phyloP scores from a whole-genome alignment of 2,329 filamentous ascomycete species.

The Exophiala xenobiotica region DNA sequence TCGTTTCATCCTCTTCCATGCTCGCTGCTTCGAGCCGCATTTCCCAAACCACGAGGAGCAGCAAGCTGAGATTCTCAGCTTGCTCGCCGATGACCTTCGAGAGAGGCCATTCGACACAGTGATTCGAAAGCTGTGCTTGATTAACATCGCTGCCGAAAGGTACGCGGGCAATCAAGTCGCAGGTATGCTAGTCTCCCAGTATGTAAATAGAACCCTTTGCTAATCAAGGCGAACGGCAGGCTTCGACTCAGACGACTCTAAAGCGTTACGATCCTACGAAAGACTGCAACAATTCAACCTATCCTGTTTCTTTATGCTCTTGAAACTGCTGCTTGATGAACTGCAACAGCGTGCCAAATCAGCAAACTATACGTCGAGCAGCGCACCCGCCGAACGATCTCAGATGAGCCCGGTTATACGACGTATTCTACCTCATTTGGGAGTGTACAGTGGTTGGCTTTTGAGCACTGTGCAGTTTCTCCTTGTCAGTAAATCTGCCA shows the following conservation, averaged over 20 bases:
- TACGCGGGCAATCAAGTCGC: constrained; percentile 12
- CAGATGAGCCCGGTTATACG: constrained; percentile 58
- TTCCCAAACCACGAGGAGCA: constrained; percentile 65
- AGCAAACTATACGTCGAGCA: constrained; percentile 38
- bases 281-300: constrained; percentile 68
- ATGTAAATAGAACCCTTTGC: neutral
- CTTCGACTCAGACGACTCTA: constrained; percentile 54
- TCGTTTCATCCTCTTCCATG: constrained; percentile 24
- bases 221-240: neutral
- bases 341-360: constrained; percentile 27
- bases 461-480: constrained; percentile 44
- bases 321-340: constrained; percentile 22
- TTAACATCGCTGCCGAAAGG: constrained; percentile 75
- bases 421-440: constrained; percentile 62
- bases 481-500: constrained; percentile 52
- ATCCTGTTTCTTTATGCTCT: constrained; percentile 41
- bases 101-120: constrained; percentile 63
- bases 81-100: constrained; percentile 71
- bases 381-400: constrained; percentile 34
- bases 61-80: constrained; percentile 79
- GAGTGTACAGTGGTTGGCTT: constrained; percentile 69
- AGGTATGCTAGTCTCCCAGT: constrained; percentile 5
- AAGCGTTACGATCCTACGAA: constrained; percentile 68
- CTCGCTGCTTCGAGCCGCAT: constrained; percentile 11
- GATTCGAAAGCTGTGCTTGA: constrained; percentile 75